A percentile compares a stretch with the other conserved stretches of the same genome.
Evolutionary conservation across 106 monocot genomes (phyloP).

Genomic region (Apostasia ramifera): DNA sequence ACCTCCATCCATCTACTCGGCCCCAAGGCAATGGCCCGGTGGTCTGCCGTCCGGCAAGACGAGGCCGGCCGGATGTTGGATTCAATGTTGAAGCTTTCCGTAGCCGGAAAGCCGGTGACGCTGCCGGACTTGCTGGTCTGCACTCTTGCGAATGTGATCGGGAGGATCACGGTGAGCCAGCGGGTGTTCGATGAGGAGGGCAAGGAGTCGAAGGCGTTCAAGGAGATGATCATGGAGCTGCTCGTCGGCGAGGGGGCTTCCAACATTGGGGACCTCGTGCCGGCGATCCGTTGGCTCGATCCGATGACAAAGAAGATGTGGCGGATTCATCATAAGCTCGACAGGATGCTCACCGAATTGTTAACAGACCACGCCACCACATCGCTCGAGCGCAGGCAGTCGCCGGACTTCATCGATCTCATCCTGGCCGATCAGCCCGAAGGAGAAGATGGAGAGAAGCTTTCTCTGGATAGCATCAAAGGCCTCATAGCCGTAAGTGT

Average conservation of each 20-base stretch:
- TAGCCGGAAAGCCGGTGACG: background rate
- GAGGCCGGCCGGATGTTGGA: conserved; percentile 31
- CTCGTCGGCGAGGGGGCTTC: conserved; percentile 14
- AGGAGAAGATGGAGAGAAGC: background rate
- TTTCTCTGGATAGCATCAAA: conserved; percentile 6
- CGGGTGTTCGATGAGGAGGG: conserved; percentile 24
- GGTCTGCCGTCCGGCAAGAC: conserved; percentile 11
- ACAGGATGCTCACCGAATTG: conserved; percentile 14
- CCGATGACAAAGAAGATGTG: conserved; percentile 20
- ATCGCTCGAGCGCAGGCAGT: conserved; percentile 2
- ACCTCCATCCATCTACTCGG: conserved; percentile 28
- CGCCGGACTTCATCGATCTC: conserved; percentile 17
- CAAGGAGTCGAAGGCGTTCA: conserved; percentile 25
- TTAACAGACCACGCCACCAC: conserved; percentile 24
- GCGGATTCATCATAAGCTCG: conserved; percentile 14
- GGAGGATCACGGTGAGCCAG: conserved; percentile 20
- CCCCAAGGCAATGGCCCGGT: conserved; percentile 10
- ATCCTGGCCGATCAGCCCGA: conserved; percentile 1
- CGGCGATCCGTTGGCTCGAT: conserved; percentile 36
- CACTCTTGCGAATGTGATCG: conserved; percentile 35
- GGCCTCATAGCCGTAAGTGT: conserved; percentile 6
- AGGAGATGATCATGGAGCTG: conserved; percentile 36
- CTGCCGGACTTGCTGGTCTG: conserved; percentile 15
- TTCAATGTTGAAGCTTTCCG: conserved; percentile 7
- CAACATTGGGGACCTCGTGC: conserved; percentile 36